Percentiles rank a stretch among this genome's conserved stretches.
phyloP scores from a whole-genome alignment of 2,329 filamentous ascomycete species.

The Fusarium albosuccineum region DNA sequence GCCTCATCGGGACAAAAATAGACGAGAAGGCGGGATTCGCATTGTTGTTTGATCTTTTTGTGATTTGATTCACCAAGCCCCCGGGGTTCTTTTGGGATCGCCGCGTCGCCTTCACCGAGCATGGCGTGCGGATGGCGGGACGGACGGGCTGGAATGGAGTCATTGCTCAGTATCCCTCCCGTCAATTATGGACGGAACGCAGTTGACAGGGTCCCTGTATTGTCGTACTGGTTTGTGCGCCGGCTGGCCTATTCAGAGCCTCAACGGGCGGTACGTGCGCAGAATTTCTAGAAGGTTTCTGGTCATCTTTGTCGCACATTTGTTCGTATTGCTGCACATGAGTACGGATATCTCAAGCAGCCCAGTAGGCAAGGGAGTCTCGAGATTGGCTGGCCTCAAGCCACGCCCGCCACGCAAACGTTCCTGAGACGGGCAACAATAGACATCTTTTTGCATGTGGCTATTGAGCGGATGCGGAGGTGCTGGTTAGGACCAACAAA shows the following conservation, averaged over 20 bases:
- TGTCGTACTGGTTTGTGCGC: slow-evolving; percentile 22
- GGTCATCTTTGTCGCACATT: slow-evolving; percentile 4
- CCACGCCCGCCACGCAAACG: slow-evolving; percentile 22
- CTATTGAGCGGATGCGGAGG: slow-evolving; percentile 24
- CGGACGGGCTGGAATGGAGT: slow-evolving; percentile 36
- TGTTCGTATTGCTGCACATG: slow-evolving; percentile 13
- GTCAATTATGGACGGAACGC: slow-evolving; percentile 12
- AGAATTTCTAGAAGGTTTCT: slow-evolving; percentile 39
- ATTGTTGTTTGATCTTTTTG: slow-evolving; percentile 29
- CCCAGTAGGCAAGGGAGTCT: slow-evolving; percentile 3
- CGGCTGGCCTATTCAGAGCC: slow-evolving; percentile 19
- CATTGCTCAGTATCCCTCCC: slow-evolving; percentile 25
- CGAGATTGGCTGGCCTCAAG: slow-evolving; percentile 24
- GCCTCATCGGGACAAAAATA: slow-evolving; percentile 38
- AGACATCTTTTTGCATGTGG: slow-evolving; percentile 12
- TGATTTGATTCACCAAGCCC: slow-evolving; percentile 37
- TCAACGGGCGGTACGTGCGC: slow-evolving; percentile 30
- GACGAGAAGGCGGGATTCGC: slow-evolving; percentile 29
- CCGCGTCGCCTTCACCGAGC: slow-evolving; percentile 45
- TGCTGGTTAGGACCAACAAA: slow-evolving; percentile 23
- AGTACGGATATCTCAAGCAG: slow-evolving; percentile 2
- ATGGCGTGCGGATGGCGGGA: slow-evolving; percentile 37
- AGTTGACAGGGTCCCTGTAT: slow-evolving; percentile 6
- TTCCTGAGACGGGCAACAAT: slow-evolving; percentile 23
- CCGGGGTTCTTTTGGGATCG: slow-evolving; percentile 28